Evolutionary conservation across 1,284 basidiomycete species (phyloP).

Genomic region (Ceratobasidium sp.): DNA sequence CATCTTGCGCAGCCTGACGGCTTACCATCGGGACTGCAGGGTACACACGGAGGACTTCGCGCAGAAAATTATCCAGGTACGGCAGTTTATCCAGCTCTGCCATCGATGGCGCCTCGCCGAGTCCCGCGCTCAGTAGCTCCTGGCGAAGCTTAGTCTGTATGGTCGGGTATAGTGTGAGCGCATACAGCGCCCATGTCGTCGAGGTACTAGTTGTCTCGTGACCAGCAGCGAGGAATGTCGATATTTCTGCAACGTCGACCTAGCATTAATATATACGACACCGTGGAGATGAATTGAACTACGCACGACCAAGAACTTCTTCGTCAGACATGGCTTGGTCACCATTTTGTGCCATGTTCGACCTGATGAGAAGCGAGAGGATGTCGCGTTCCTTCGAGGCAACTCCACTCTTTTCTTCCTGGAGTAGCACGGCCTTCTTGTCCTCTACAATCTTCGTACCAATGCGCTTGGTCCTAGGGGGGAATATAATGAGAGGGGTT

Average conservation of each 20-base stretch:
- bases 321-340: conserved; percentile 42
- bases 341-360: conserved; percentile 56
- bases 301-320: conserved; percentile 46
- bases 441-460: conserved; percentile 54
- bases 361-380: conserved; percentile 51
- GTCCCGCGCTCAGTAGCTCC: conserved; percentile 63
- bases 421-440: conserved; percentile 54
- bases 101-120: conserved; percentile 58
- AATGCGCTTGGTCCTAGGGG: conserved; percentile 50
- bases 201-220: conserved; percentile 45
- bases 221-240: conserved; percentile 21
- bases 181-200: too few relatives aligned
- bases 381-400: conserved; percentile 50
- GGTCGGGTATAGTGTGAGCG: conserved; percentile 65
- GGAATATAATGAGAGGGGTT: conserved; percentile 41
- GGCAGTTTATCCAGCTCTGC: conserved; percentile 55
- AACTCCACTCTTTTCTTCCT: conserved; percentile 25
- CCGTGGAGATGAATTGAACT: not conserved
- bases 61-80: conserved; percentile 56
- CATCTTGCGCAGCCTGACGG: conserved; percentile 51
- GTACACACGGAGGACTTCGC: conserved; percentile 53
- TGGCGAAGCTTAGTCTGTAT: conserved; percentile 74
- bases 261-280: not conserved
- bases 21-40: conserved; percentile 48
- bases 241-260: not conserved